A percentile compares a stretch with the other conserved stretches of the same genome.
These are phyloP conservation scores for Phytopythium boreale DNA, from an alignment of 352 stramenopile genomes.

Conservation along the genomic window DNA sequence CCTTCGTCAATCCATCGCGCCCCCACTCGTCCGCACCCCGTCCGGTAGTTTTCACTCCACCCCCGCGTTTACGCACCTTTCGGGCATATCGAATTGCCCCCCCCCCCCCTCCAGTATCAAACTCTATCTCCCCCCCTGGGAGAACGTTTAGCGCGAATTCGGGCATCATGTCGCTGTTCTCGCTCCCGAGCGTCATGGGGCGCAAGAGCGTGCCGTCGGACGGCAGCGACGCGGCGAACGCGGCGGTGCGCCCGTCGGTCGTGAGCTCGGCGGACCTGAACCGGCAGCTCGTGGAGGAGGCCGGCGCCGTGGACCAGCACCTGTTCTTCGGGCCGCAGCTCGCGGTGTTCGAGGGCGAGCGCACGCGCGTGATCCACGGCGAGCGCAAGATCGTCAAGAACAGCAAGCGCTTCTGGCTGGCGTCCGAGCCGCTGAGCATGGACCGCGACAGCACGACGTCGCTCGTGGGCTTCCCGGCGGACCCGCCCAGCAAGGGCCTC, in stretches of 20 bases:
- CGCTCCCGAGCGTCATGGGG: conserved; percentile 62
- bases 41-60: too few species aligned
- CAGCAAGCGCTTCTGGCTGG: conserved; percentile 75
- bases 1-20: too few species aligned
- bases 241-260: conserved; percentile 56
- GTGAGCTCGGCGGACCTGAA: conserved; percentile 68
- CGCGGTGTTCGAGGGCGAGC: conserved; percentile 70
- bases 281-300: conserved; percentile 63
- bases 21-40: too few species aligned
- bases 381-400: conserved; percentile 88
- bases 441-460: conserved; percentile 78
- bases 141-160: too few species aligned
- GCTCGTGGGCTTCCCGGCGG: conserved; percentile 42
- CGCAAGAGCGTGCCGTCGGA: conserved; percentile 52
- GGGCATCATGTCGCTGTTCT: conserved; percentile 73
- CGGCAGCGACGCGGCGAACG: conserved; percentile 28
- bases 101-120: too few species aligned
- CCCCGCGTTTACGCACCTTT: too few species aligned
- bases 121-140: too few species aligned
- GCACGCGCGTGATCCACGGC: conserved; percentile 80
- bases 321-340: conserved; percentile 81
- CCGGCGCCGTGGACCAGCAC: conserved; percentile 61
- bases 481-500: conserved; percentile 30
- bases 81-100: too few species aligned
- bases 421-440: conserved; percentile 81